Conservation (phyloP, 108 stramenopile species). For the Hondaea fermentalgiana region DNA sequence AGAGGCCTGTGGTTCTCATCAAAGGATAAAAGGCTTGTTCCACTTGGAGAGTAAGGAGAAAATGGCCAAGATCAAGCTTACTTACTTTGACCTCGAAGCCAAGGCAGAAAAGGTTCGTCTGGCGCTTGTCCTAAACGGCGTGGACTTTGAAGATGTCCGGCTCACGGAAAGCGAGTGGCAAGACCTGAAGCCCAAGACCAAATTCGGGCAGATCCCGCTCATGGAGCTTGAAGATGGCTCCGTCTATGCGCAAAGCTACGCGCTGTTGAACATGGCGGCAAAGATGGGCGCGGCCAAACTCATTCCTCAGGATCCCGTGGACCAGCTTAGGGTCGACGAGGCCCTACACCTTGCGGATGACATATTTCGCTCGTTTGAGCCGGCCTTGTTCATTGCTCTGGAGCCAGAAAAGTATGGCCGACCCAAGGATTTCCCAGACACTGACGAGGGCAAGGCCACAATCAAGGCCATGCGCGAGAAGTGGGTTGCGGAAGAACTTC, state of each 20-base stretch:
- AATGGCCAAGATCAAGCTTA: constrained; percentile 52
- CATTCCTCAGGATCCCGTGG: neutral
- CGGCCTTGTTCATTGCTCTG: constrained; percentile 47
- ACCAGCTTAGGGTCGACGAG: constrained; percentile 46
- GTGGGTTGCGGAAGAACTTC: constrained; percentile 47
- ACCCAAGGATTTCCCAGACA: constrained; percentile 41
- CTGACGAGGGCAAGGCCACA: constrained; percentile 43
- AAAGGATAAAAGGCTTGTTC: neutral
- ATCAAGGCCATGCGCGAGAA: constrained; percentile 45
- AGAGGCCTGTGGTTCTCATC: neutral
- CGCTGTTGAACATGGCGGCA: constrained; percentile 53
- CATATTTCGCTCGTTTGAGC: constrained; percentile 45
- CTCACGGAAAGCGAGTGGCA: constrained; percentile 51
- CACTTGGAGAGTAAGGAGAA: neutral
- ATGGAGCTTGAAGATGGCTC: constrained; percentile 24
- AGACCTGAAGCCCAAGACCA: constrained; percentile 53
- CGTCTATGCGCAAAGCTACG: constrained; percentile 39
- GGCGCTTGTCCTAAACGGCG: constrained; percentile 39
- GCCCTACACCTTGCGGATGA: constrained; percentile 55
- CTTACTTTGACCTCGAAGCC: constrained; percentile 64
- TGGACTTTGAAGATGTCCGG: constrained; percentile 49
- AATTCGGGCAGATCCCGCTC: constrained; percentile 45
- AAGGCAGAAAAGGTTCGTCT: constrained; percentile 55
- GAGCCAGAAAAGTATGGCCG: constrained; percentile 49
- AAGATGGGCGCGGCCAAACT: constrained; percentile 29